A percentile compares a stretch with the other conserved stretches of the same genome.
Conservation (phyloP, 345 rosid genomes). For the Punica granatum region DNA sequence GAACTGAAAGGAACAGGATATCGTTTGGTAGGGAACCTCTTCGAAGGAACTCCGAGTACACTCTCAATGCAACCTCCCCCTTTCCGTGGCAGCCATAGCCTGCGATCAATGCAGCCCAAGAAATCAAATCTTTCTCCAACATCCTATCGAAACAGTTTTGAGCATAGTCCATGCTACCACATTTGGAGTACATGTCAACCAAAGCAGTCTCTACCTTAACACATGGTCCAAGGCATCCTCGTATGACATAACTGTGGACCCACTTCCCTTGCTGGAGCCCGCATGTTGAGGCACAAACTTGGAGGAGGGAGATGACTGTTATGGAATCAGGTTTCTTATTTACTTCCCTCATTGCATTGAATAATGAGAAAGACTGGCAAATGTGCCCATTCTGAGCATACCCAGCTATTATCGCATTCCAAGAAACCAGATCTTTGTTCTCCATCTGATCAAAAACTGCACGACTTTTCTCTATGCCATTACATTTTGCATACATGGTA, state of each 20-base stretch:
- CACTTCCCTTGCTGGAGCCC: slow-evolving; percentile 56
- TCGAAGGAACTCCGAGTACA: slow-evolving; percentile 46
- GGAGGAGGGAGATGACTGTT: slow-evolving; percentile 59
- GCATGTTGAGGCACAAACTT: slow-evolving; percentile 52
- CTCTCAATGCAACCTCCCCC: slow-evolving; percentile 52
- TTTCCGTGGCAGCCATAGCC: slow-evolving; percentile 81
- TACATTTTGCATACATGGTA: slow-evolving; percentile 67
- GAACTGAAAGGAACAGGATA: slow-evolving; percentile 52
- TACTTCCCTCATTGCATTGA: slow-evolving; percentile 37
- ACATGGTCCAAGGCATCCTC: slow-evolving; percentile 39
- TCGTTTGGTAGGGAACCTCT: slow-evolving; percentile 58
- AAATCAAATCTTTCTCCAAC: slow-evolving; percentile 41
- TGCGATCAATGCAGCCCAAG: slow-evolving; percentile 60
- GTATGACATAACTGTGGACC: slow-evolving; percentile 47
- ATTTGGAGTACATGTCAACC: slow-evolving; percentile 75
- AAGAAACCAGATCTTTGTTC: slow-evolving; percentile 51
- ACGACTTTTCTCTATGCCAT: slow-evolving; percentile 39
- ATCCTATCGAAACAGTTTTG: slow-evolving; percentile 51
- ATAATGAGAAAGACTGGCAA: slow-evolving; percentile 35
- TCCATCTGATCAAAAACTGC: slow-evolving; percentile 43
- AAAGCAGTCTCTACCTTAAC: slow-evolving; percentile 50
- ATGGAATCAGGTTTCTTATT: slow-evolving; percentile 50
- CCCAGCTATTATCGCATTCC: slow-evolving; percentile 80
- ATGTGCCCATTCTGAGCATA: slow-evolving; percentile 54
- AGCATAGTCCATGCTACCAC: slow-evolving; percentile 57